Evolutionary conservation across 192 early-diverging fungal genomes (phyloP).

Genomic region (Backusella liffmaniae): DNA sequence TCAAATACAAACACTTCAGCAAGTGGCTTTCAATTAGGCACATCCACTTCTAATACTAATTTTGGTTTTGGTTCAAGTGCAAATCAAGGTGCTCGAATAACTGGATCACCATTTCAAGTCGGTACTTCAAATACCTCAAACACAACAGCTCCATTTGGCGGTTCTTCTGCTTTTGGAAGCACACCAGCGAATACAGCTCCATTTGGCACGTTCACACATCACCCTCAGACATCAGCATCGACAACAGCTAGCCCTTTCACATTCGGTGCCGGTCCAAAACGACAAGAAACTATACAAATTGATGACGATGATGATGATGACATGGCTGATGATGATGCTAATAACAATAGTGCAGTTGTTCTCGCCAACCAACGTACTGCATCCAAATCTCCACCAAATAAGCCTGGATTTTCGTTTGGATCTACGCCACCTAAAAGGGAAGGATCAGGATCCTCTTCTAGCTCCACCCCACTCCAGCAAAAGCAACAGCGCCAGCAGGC

Average conservation of each 20-base stretch:
- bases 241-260: neutral
- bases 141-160: neutral
- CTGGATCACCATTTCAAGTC: neutral
- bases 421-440: neutral
- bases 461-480: neutral
- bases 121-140: neutral
- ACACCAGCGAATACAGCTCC: neutral
- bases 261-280: neutral
- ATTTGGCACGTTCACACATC: neutral
- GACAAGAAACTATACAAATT: neutral
- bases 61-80: neutral
- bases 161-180: neutral
- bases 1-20: neutral
- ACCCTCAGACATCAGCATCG: neutral
- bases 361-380: neutral
- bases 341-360: neutral
- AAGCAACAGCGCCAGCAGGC: neutral
- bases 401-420: neutral
- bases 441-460: neutral
- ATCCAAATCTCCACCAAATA: neutral
- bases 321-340: neutral
- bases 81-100: neutral
- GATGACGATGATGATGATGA: neutral
- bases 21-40: neutral
- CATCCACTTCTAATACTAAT: neutral